phyloP scores from a whole-genome alignment of 73 alveolate genomes.

The Paraurostyla sp. region DNA sequence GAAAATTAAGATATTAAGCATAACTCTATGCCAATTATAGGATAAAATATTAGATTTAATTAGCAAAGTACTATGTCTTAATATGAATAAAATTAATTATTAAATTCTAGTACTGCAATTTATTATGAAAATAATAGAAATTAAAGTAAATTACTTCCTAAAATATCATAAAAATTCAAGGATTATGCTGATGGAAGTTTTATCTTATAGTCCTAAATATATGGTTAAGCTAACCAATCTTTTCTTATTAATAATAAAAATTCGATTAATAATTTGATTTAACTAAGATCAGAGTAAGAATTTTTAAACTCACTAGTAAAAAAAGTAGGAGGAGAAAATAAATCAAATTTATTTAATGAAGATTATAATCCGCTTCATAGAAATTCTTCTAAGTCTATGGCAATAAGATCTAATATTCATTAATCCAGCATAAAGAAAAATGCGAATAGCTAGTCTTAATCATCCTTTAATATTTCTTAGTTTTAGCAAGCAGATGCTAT shows the following conservation, averaged over 20 bases:
- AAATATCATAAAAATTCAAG: neutral
- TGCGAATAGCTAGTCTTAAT: no score
- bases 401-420: no score
- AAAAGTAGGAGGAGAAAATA: slow-evolving; percentile 20
- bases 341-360: neutral
- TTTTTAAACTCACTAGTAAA: neutral
- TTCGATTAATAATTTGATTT: neutral
- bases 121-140: no score
- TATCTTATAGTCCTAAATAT: neutral
- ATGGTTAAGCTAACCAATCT: neutral
- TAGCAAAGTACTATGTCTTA: no score
- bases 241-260: neutral
- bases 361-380: neutral
- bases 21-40: no score
- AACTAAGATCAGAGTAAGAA: neutral
- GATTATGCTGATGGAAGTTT: neutral
- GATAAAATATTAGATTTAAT: no score
- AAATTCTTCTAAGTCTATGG: neutral
- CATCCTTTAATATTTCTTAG: no score
- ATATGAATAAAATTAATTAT: no score
- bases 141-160: no score
- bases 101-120: no score
- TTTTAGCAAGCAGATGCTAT: no score
- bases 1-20: no score
- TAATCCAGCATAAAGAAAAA: neutral